phyloP scores from a whole-genome alignment of 2,329 filamentous ascomycete genomes.

The Fusarium protoensiforme region DNA sequence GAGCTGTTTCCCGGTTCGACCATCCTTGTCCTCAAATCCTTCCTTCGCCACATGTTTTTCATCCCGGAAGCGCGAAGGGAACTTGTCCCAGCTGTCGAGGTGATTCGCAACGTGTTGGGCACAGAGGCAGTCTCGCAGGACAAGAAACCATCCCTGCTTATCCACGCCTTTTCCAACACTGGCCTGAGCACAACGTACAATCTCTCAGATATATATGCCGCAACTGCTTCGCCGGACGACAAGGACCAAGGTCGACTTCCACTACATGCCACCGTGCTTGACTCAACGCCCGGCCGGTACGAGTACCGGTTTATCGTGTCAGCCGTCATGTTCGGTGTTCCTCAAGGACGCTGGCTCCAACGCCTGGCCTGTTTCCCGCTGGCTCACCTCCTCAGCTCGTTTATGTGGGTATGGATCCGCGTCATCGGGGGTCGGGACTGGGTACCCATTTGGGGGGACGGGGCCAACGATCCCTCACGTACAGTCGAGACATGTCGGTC shows the following conservation, averaged over 20 bases:
- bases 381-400: background rate
- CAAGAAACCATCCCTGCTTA: background rate
- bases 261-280: background rate
- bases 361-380: background rate
- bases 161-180: background rate
- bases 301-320: background rate
- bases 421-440: background rate
- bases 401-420: background rate
- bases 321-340: background rate
- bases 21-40: background rate
- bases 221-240: background rate
- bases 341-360: background rate
- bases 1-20: background rate
- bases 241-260: background rate
- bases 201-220: background rate
- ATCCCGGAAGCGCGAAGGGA: background rate
- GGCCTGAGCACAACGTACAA: background rate
- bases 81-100: background rate
- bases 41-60: background rate
- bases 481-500: background rate
- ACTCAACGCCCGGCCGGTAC: background rate
- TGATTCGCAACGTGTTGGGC: background rate
- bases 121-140: too few relatives aligned
- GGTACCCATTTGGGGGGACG: background rate
- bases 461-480: background rate